Percentiles rank a stretch among this genome's conserved stretches.
phyloP scores from a whole-genome alignment of 163 green algal species.

The Trebouxia gelatinosa region DNA sequence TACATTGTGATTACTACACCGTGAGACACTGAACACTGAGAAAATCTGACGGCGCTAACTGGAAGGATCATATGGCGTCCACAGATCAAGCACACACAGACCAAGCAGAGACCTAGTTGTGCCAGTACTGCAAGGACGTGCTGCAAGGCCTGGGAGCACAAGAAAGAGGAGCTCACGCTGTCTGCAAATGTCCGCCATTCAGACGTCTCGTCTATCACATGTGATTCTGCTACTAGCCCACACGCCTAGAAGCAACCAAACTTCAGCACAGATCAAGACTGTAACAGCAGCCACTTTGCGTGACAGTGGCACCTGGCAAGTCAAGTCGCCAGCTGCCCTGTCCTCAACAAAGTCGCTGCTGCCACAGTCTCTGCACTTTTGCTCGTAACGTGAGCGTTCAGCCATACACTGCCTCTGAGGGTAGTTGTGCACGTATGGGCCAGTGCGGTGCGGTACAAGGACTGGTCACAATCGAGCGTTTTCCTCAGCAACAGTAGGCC shows the following conservation, averaged over 20 bases:
- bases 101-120: not conserved
- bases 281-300: not conserved
- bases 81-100: not conserved
- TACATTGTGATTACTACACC: no score
- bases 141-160: not conserved
- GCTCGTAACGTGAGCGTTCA: conserved; percentile 25
- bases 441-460: no score
- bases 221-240: conserved; percentile 86
- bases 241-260: conserved; percentile 62
- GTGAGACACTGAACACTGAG: not conserved
- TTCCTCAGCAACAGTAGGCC: no score
- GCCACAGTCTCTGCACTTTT: conserved; percentile 79
- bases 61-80: not conserved
- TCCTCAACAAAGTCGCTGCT: conserved; percentile 85
- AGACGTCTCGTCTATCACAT: conserved; percentile 92
- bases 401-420: not conserved
- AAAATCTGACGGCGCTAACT: not conserved
- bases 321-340: conserved; percentile 79
- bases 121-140: not conserved
- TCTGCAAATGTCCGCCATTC: conserved; percentile 97
- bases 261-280: not conserved
- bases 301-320: conserved; percentile 71
- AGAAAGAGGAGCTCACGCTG: conserved; percentile 41
- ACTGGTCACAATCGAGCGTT: no score
- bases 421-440: not conserved